Conservation (phyloP, 768 basidiomycete genomes). For the Pleurotus salmoneostramineus region DNA sequence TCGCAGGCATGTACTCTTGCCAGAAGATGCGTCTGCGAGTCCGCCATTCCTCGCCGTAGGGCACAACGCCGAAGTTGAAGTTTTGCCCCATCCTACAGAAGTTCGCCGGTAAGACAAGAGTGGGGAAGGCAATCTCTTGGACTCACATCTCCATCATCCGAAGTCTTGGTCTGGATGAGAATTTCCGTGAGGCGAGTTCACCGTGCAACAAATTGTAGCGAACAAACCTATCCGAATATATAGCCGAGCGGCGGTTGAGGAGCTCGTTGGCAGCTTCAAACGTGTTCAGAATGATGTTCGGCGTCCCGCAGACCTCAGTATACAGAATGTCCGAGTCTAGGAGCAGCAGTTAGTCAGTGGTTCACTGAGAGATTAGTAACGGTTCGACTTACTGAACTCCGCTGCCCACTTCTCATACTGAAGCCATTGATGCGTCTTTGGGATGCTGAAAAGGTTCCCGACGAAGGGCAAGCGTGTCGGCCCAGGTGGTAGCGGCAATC, state of each 20-base stretch:
- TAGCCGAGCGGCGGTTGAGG: slow-evolving; percentile 49
- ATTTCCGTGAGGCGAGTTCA: neutral
- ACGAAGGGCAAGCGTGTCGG: slow-evolving; percentile 16
- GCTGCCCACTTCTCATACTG: slow-evolving; percentile 14
- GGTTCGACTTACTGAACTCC: slow-evolving; percentile 9
- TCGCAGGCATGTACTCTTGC: slow-evolving; percentile 42
- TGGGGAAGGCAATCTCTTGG: neutral
- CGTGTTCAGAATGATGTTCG: slow-evolving; percentile 43
- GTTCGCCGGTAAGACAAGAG: neutral
- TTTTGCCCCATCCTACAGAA: neutral
- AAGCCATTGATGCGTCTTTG: slow-evolving; percentile 15
- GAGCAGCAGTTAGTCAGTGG: neutral
- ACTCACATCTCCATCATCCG: slow-evolving; percentile 38
- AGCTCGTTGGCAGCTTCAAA: slow-evolving; percentile 44
- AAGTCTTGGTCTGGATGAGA: neutral
- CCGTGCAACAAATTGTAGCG: slow-evolving; percentile 24
- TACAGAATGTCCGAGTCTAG: slow-evolving; percentile 39
- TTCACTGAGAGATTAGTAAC: neutral
- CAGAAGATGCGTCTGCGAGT: slow-evolving; percentile 50
- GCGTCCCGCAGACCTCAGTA: slow-evolving; percentile 44
- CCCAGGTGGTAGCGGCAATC: slow-evolving; percentile 11
- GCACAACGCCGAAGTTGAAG: neutral
- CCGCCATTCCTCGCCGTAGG: slow-evolving; percentile 36
- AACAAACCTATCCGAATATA: slow-evolving; percentile 49
- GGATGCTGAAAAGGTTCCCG: slow-evolving; percentile 22